Evolutionary conservation across 208 protist genomes (phyloP).

Genomic region (Porcisia deanei): DNA sequence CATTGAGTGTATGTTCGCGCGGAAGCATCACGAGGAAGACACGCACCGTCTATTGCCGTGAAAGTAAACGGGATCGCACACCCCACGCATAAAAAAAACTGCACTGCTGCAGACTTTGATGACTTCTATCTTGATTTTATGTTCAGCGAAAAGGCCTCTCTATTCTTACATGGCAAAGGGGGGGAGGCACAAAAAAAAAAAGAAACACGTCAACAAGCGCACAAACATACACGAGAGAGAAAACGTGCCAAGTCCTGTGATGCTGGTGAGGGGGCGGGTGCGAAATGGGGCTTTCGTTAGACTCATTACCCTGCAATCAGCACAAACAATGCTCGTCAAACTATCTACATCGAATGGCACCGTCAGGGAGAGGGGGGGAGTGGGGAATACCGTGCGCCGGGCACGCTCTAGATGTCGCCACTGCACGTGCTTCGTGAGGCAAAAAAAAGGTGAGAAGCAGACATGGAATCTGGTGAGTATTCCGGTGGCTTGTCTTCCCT

Average conservation of each 20-base stretch:
- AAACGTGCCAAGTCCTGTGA: slow-evolving; percentile 1
- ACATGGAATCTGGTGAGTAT: background rate
- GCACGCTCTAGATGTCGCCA: background rate
- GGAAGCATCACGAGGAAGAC: background rate
- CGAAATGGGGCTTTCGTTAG: background rate
- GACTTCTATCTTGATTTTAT: slow-evolving; percentile 3
- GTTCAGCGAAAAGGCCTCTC: background rate
- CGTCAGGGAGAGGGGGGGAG: background rate
- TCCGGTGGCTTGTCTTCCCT: background rate
- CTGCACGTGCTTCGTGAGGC: slow-evolving; percentile 2
- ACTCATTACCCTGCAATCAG: background rate
- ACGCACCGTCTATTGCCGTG: background rate
- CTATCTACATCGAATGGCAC: slow-evolving; percentile 19
- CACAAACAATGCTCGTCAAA: background rate
- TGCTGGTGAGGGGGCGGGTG: slow-evolving; percentile 2
- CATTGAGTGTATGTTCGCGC: background rate
- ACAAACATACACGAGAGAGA: background rate
- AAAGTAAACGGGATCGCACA: background rate
- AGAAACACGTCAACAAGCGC: background rate
- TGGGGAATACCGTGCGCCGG: background rate
- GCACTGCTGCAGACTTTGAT: background rate
- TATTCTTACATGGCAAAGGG: background rate
- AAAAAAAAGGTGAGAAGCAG: slow-evolving; percentile 4
- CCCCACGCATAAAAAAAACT: background rate
- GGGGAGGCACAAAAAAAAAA: background rate